A percentile compares a stretch with the other conserved stretches of the same genome.
phyloP scores from a whole-genome alignment of 2,329 filamentous ascomycete species.

The Bipolaris gigantea region DNA sequence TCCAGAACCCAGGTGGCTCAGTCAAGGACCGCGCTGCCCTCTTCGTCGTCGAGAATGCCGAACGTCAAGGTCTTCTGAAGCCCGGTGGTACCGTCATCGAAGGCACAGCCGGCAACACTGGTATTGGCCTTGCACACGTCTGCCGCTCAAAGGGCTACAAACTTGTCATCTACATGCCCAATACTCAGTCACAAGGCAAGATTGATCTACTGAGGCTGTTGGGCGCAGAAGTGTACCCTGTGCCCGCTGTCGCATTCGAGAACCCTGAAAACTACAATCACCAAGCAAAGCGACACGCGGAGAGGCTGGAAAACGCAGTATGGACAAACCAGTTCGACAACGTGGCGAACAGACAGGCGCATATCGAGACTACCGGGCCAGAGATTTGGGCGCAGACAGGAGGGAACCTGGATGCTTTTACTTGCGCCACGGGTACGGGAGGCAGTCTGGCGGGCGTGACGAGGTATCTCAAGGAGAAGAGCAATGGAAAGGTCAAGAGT shows the following conservation, averaged over 20 bases:
- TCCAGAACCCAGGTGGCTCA: constrained; percentile 95
- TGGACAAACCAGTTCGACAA: constrained; percentile 99
- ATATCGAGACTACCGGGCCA: constrained; percentile 94
- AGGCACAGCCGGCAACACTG: constrained; percentile 96
- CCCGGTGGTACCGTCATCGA: constrained; percentile 94
- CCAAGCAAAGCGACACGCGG: constrained; percentile 88
- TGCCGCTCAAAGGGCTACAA: constrained; percentile 90
- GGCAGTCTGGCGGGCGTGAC: constrained; percentile 90
- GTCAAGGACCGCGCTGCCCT: constrained; percentile 96
- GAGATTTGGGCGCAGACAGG: constrained; percentile 94
- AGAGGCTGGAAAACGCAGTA: constrained; percentile 80
- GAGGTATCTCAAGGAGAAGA: constrained; percentile 82
- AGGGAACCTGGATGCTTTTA: constrained; percentile 89
- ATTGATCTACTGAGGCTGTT: constrained; percentile 88
- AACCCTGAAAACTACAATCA: constrained; percentile 98
- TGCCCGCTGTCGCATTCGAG: constrained; percentile 93
- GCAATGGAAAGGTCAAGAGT: constrained; percentile 75
- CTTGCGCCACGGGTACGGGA: constrained; percentile 89
- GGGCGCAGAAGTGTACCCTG: constrained; percentile 92
- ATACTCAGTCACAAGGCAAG: constrained; percentile 98
- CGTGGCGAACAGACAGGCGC: constrained; percentile 86
- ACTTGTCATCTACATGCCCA: constrained; percentile 98
- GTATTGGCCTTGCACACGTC: constrained; percentile 95
- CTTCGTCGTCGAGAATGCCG: constrained; percentile 91
- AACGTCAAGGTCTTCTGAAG: constrained; percentile 78